Percentiles rank a stretch among this genome's conserved stretches.
These are phyloP conservation scores for Pisolithus thermaeus DNA, from an alignment of 1,284 basidiomycete species.

Conservation along the genomic window DNA sequence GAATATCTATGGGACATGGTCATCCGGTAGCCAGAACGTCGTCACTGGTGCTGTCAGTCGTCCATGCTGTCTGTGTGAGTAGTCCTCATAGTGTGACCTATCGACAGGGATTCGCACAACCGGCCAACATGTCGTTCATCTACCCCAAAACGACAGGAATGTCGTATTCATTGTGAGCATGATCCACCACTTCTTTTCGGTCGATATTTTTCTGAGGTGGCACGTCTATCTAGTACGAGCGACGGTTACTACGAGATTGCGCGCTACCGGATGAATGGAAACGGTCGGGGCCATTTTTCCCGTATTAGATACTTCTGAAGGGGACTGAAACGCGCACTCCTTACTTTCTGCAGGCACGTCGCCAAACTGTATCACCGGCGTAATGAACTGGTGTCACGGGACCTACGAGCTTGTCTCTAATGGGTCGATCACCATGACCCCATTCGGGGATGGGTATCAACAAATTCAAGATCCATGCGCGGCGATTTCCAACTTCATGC, in stretches of 20 bases:
- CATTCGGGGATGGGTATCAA: conserved; percentile 81
- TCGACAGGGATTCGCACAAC: conserved; percentile 74
- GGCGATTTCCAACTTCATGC: conserved; percentile 78
- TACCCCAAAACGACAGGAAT: conserved; percentile 82
- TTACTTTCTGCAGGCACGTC: conserved; percentile 44
- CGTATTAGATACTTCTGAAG: neutral
- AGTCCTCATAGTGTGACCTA: neutral
- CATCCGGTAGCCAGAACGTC: conserved; percentile 70
- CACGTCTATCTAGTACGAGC: conserved; percentile 40
- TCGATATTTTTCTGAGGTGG: conserved; percentile 1
- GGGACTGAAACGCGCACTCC: neutral
- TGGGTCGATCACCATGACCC: conserved; percentile 68
- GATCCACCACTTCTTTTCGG: neutral
- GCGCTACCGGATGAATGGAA: conserved; percentile 80
- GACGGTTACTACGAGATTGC: conserved; percentile 83
- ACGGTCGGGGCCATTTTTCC: conserved; percentile 44
- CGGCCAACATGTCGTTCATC: conserved; percentile 71
- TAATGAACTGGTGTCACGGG: conserved; percentile 86
- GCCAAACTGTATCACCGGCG: conserved; percentile 79
- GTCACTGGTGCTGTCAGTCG: conserved; percentile 64
- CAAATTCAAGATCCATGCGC: conserved; percentile 90
- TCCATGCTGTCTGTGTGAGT: neutral
- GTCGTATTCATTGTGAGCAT: conserved; percentile 80
- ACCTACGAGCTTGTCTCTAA: conserved; percentile 62
- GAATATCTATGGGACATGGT: conserved; percentile 76